Percentiles rank a stretch among this genome's conserved stretches.
Conservation (phyloP, 768 basidiomycete species). For the Flagelloscypha sp. region DNA sequence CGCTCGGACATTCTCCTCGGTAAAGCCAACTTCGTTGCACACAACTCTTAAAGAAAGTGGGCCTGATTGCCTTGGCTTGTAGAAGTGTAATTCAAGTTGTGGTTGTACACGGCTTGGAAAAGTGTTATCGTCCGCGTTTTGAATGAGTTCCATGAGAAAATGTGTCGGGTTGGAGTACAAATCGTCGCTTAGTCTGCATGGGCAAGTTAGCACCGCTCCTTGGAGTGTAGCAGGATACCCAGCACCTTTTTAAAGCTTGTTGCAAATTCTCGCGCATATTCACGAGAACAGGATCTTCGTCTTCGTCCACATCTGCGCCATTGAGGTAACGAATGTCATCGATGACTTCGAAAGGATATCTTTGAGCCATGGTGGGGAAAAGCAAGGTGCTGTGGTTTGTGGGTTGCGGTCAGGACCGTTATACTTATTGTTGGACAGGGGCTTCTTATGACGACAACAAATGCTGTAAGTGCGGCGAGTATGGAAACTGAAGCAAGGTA, state of each 20-base stretch:
- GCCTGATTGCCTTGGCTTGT: too few relatives aligned
- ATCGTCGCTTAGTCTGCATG: constrained; percentile 14
- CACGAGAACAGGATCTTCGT: neutral
- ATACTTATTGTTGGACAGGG: too few relatives aligned
- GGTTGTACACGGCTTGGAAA: constrained; percentile 9
- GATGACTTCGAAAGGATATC: too few relatives aligned
- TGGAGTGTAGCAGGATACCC: neutral
- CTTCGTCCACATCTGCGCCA: neutral
- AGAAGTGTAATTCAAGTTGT: constrained; percentile 9
- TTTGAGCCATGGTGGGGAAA: too few relatives aligned
- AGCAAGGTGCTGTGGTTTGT: too few relatives aligned
- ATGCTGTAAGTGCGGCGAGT: too few relatives aligned
- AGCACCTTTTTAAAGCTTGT: neutral
- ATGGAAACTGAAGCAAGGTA: too few relatives aligned
- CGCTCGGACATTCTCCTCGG: constrained; percentile 13
- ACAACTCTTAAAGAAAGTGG: constrained; percentile 7
- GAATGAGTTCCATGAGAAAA: constrained; percentile 19
- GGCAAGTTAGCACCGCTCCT: neutral
- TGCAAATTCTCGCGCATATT: neutral
- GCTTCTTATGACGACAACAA: too few relatives aligned
- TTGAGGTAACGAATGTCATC: neutral
- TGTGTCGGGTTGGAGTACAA: constrained; percentile 19
- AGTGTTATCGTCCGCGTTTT: constrained; percentile 20
- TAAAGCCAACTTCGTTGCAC: constrained; percentile 19
- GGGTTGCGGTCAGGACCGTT: too few relatives aligned